A percentile compares a stretch with the other conserved stretches of the same genome.
Conservation (phyloP, 1,284 basidiomycete genomes). For the Gastroboletus turbinatus region DNA sequence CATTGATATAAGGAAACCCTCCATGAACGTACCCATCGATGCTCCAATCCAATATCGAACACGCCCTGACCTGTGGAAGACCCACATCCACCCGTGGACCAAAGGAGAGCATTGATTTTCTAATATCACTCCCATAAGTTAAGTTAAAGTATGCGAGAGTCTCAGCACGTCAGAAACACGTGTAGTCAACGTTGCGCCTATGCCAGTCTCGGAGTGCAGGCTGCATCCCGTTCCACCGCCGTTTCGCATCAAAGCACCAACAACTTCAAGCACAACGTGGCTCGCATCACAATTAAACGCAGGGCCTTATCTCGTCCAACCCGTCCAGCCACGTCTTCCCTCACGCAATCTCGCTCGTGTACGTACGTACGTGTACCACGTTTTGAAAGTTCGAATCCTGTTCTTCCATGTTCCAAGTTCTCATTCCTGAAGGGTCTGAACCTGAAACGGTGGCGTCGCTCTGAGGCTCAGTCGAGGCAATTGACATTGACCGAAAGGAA, state of each 20-base stretch:
- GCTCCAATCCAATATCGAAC: neutral
- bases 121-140: neutral
- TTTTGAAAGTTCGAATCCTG: neutral
- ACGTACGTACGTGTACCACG: neutral
- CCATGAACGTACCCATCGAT: neutral
- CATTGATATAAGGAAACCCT: neutral
- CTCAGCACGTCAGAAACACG: conserved; percentile 17
- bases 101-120: neutral
- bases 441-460: neutral
- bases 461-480: neutral
- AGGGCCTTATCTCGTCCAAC: neutral
- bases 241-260: neutral
- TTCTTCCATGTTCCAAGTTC: no score
- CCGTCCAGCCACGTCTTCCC: neutral
- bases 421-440: neutral
- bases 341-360: neutral
- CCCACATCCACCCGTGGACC: neutral
- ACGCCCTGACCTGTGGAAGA: neutral
- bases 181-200: conserved; percentile 26
- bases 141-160: neutral
- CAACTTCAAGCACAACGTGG: conserved; percentile 3
- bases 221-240: neutral
- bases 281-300: neutral
- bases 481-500: neutral
- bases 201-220: neutral